Percentiles rank a stretch among this genome's conserved stretches.
Evolutionary conservation across 2,329 filamentous ascomycete species (phyloP).

Genomic region (Pyricularia sp.): DNA sequence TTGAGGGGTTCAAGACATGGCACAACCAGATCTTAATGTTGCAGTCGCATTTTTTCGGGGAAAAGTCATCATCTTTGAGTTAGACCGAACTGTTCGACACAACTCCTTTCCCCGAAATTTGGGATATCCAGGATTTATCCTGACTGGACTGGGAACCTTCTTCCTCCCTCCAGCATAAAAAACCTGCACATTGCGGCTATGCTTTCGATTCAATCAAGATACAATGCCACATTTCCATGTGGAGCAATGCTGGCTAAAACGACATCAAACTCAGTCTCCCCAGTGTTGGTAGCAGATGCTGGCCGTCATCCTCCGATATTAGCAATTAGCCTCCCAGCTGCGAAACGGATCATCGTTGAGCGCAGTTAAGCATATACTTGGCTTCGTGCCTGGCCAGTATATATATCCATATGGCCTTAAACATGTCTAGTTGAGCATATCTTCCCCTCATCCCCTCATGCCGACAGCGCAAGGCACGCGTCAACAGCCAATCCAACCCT

Average conservation of each 20-base stretch:
- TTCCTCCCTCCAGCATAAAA: neutral
- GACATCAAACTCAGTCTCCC: neutral
- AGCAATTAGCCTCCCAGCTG: neutral
- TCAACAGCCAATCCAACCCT: slow-evolving; percentile 79
- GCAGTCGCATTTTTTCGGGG: neutral
- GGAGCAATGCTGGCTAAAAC: neutral
- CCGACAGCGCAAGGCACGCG: slow-evolving; percentile 63
- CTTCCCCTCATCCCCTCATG: neutral
- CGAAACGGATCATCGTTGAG: neutral
- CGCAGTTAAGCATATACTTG: neutral
- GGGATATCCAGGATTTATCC: neutral
- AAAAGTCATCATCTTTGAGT: neutral
- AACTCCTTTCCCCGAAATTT: neutral
- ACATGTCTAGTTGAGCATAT: neutral
- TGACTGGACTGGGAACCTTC: neutral
- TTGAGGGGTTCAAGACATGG: neutral
- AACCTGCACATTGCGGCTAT: neutral
- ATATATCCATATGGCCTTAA: neutral
- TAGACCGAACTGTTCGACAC: neutral
- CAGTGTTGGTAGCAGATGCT: neutral
- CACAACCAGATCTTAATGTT: neutral
- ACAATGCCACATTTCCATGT: neutral
- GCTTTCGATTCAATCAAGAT: neutral
- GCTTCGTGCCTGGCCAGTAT: neutral
- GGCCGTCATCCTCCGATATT: neutral